A percentile compares a stretch with the other conserved stretches of the same genome.
Conservation (phyloP, 345 rosid species). For the Aethionema arabicum region DNA sequence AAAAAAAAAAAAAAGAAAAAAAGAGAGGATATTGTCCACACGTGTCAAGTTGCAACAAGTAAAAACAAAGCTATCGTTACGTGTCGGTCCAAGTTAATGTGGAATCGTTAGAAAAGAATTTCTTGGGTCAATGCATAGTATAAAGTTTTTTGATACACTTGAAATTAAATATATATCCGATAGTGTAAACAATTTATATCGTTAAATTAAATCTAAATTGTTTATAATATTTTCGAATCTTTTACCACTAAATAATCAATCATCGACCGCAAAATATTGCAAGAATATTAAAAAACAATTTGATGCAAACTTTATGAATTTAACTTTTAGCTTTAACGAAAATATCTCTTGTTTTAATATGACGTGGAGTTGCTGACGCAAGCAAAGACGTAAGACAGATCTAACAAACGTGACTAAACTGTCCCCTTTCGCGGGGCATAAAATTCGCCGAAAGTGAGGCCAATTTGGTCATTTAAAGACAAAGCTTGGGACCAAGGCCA, state of each 20-base stretch:
- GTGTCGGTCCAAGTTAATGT: slow-evolving; percentile 27
- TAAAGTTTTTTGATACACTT: slow-evolving; percentile 26
- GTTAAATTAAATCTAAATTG: slow-evolving; percentile 1
- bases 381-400: slow-evolving; percentile 27
- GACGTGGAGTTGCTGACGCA: slow-evolving; percentile 33
- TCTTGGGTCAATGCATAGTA: slow-evolving; percentile 31
- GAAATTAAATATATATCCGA: slow-evolving; percentile 20
- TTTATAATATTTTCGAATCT: slow-evolving; percentile 18
- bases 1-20: too few species aligned
- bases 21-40: not conserved
- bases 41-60: slow-evolving; percentile 14
- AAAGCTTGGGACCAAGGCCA: slow-evolving; percentile 2
- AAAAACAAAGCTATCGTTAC: not conserved
- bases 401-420: slow-evolving; percentile 5
- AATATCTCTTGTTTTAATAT: slow-evolving; percentile 8
- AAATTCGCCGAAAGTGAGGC: slow-evolving; percentile 18
- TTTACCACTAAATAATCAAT: slow-evolving; percentile 17
- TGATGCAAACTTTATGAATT: slow-evolving; percentile 18
- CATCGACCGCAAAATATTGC: not conserved
- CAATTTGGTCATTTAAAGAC: not conserved
- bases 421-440: not conserved
- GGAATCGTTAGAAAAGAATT: not conserved
- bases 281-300: not conserved
- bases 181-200: too few species aligned
- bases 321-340: slow-evolving; percentile 17